phyloP scores from a whole-genome alignment of 169 alveolate species.

The Cryptosporidium bovis region DNA sequence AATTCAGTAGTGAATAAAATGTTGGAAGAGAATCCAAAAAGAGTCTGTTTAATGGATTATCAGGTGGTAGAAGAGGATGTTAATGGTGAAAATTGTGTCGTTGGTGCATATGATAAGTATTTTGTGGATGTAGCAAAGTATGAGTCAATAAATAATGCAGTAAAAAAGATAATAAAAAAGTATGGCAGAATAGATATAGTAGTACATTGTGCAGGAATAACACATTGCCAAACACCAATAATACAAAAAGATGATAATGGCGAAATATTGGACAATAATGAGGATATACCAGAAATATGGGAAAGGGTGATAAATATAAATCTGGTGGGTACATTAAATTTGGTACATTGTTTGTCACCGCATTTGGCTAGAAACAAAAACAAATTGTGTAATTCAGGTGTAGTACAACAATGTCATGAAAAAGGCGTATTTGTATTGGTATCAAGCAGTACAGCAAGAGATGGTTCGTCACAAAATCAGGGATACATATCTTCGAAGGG shows the following conservation, averaged over 20 bases:
- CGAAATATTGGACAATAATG: conserved; percentile 45
- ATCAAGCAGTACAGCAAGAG: conserved; percentile 69
- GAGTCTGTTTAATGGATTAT: conserved; percentile 50
- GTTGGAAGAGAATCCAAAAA: conserved; percentile 20
- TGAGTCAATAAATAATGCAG: conserved; percentile 10
- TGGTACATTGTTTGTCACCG: conserved; percentile 54
- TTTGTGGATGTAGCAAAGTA: conserved; percentile 35
- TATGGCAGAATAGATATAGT: conserved; percentile 36
- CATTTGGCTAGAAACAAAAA: conserved; percentile 28
- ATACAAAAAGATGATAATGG: conserved; percentile 52
- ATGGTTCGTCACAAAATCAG: conserved; percentile 55
- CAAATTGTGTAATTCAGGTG: neutral
- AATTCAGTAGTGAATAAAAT: conserved; percentile 37
- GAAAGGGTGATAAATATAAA: conserved; percentile 39
- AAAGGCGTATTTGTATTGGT: conserved; percentile 55
- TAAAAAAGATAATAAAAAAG: conserved; percentile 10
- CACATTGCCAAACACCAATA: conserved; percentile 68
- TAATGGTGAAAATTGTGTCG: neutral
- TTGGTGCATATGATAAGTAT: neutral
- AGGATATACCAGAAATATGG: conserved; percentile 70
- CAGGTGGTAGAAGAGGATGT: neutral
- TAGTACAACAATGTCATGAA: conserved; percentile 8
- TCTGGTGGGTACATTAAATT: conserved; percentile 42
- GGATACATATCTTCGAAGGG: conserved; percentile 64
- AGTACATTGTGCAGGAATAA: conserved; percentile 69